Evolutionary conservation across 768 basidiomycete species (phyloP).

Genomic region (Naganishia friedmannii): DNA sequence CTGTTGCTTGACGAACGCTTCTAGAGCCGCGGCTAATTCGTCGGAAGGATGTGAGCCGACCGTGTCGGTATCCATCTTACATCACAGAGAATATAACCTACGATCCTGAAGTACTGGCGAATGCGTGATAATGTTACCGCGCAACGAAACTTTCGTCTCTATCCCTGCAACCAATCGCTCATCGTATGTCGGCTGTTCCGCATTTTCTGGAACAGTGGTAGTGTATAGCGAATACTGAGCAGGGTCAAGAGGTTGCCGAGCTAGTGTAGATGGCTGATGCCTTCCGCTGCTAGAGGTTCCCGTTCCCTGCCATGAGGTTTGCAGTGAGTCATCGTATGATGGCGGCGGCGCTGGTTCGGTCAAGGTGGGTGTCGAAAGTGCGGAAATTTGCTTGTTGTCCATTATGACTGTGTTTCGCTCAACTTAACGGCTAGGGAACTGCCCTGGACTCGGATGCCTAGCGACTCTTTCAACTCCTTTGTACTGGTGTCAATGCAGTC

Average conservation of each 20-base stretch:
- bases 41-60: neutral
- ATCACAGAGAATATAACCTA: neutral
- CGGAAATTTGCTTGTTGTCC: neutral
- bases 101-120: neutral
- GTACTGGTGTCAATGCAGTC: too few species aligned
- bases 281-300: neutral
- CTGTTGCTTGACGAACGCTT: slow-evolving; percentile 23
- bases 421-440: neutral
- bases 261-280: too few species aligned
- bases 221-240: slow-evolving; percentile 2
- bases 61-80: too few species aligned
- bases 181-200: slow-evolving; percentile 3
- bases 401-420: neutral
- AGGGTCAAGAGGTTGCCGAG: slow-evolving; percentile 5
- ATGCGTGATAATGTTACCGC: neutral
- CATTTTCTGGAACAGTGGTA: neutral
- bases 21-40: slow-evolving; percentile 5
- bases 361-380: neutral
- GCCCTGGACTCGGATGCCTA: too few species aligned
- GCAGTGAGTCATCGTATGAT: slow-evolving; percentile 12
- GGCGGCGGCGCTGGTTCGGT: slow-evolving; percentile 4
- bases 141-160: neutral
- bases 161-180: slow-evolving; percentile 5
- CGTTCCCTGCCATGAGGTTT: slow-evolving; percentile 16
- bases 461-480: too few species aligned